Evolutionary conservation across 768 basidiomycete genomes (phyloP).

Genomic region (Lactarius trivialis): DNA sequence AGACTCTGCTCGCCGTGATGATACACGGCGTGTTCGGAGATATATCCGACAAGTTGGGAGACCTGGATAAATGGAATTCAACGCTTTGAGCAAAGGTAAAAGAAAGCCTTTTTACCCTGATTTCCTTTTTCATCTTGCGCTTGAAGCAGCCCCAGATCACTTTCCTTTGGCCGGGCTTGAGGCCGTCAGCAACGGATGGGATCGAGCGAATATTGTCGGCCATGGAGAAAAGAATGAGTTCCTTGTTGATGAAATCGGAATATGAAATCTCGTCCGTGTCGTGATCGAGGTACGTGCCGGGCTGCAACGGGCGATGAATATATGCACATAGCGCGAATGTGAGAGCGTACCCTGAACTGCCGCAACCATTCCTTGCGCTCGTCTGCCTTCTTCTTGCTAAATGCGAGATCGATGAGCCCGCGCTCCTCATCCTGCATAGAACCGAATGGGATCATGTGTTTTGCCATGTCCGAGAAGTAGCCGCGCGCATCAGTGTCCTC

Average conservation of each 20-base stretch:
- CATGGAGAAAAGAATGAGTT: slow-evolving; percentile 98
- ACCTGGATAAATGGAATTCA: slow-evolving; percentile 42
- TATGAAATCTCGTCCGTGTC: slow-evolving; percentile 78
- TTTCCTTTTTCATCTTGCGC: slow-evolving; percentile 83
- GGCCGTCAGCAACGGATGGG: slow-evolving; percentile 86
- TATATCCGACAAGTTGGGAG: slow-evolving; percentile 92
- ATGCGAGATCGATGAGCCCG: slow-evolving; percentile 91
- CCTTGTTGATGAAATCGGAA: slow-evolving; percentile 96
- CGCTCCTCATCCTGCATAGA: slow-evolving; percentile 74
- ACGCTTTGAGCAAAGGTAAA: no score
- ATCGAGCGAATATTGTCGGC: slow-evolving; percentile 98
- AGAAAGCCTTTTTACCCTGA: slow-evolving; percentile 53
- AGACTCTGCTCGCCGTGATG: slow-evolving; percentile 94
- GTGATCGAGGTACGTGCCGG: slow-evolving; percentile 92
- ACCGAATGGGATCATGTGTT: slow-evolving; percentile 92
- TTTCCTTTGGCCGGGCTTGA: slow-evolving; percentile 97
- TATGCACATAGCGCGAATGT: neutral
- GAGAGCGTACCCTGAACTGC: slow-evolving; percentile 65
- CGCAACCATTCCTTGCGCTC: slow-evolving; percentile 98
- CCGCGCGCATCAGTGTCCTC: slow-evolving; percentile 82
- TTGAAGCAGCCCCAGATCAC: slow-evolving; percentile 96
- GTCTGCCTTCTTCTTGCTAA: slow-evolving; percentile 99
- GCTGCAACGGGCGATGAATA: slow-evolving; percentile 37
- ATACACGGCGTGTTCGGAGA: slow-evolving; percentile 89
- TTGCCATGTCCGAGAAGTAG: slow-evolving; percentile 88